A percentile compares a stretch with the other conserved stretches of the same genome.
These are phyloP conservation scores for Amanita pseudoporphyria DNA, from an alignment of 768 basidiomycete species.

Conservation along the genomic window DNA sequence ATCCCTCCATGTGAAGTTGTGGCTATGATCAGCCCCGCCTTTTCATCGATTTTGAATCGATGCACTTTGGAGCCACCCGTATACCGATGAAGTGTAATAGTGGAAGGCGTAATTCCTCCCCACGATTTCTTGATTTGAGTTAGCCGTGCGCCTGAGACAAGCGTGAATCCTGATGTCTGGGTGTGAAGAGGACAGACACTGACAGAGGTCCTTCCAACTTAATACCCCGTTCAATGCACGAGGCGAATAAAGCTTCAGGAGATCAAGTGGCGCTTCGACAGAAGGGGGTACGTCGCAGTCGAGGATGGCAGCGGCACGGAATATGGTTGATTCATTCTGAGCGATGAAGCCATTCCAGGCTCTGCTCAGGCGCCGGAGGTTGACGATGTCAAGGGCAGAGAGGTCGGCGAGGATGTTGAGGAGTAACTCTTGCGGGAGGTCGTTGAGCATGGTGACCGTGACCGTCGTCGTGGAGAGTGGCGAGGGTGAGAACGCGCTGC, in stretches of 20 bases:
- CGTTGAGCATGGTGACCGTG: conserved; percentile 21
- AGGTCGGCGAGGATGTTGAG: conserved; percentile 41
- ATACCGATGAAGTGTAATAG: conserved; percentile 21
- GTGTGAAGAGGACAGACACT: conserved; percentile 14
- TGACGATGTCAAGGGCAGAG: conserved; percentile 32
- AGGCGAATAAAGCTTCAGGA: conserved; percentile 20
- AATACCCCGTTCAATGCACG: conserved; percentile 27
- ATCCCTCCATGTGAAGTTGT: conserved; percentile 47
- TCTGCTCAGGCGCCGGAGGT: conserved; percentile 28
- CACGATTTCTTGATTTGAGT: conserved; percentile 40
- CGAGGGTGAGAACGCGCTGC: neutral
- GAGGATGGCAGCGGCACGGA: conserved; percentile 43
- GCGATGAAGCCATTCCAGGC: conserved; percentile 38
- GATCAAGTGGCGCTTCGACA: conserved; percentile 20
- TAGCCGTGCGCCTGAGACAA: conserved; percentile 32
- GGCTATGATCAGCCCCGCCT: conserved; percentile 46
- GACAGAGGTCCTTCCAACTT: conserved; percentile 58
- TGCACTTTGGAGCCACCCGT: conserved; percentile 40
- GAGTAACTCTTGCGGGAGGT: conserved; percentile 51
- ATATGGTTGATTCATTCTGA: conserved; percentile 41
- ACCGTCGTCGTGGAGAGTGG: neutral
- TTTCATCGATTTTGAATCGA: conserved; percentile 70
- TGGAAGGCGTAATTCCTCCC: conserved; percentile 40
- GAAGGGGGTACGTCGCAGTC: conserved; percentile 34
- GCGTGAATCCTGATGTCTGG: neutral